phyloP scores from a whole-genome alignment of 768 basidiomycete species.

The Hypholoma sublateritium region DNA sequence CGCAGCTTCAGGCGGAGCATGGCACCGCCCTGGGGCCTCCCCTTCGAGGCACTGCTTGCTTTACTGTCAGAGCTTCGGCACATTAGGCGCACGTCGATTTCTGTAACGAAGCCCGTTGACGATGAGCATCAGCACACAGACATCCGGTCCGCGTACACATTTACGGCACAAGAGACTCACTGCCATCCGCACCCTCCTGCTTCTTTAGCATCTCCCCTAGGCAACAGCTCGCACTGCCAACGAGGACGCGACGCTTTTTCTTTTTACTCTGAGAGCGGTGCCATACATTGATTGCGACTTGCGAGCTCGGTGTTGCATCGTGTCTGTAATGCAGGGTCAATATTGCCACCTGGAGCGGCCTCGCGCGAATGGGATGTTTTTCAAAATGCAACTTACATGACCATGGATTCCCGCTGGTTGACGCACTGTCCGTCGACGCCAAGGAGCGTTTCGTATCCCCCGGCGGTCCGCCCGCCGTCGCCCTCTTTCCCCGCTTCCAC shows the following conservation, averaged over 20 bases:
- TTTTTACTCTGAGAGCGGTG: slow-evolving; percentile 62
- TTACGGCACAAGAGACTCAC: not conserved
- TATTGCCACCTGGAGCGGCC: not conserved
- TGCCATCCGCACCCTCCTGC: slow-evolving; percentile 33
- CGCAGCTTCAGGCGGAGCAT: slow-evolving; percentile 25
- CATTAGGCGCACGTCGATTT: slow-evolving; percentile 47
- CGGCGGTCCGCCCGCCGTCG: slow-evolving; percentile 29
- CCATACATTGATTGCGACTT: slow-evolving; percentile 56
- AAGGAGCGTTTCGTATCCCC: slow-evolving; percentile 52
- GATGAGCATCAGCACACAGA: not conserved
- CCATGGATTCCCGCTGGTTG: slow-evolving; percentile 54
- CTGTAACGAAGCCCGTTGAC: slow-evolving; percentile 9
- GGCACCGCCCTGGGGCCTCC: slow-evolving; percentile 43
- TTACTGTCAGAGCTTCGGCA: slow-evolving; percentile 35
- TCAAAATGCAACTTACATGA: slow-evolving; percentile 43
- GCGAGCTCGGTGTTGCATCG: slow-evolving; percentile 36
- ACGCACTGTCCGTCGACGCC: slow-evolving; percentile 72
- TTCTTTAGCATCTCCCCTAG: slow-evolving; percentile 53
- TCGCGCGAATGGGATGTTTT: not conserved
- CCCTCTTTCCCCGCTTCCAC: slow-evolving; percentile 46
- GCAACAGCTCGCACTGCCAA: slow-evolving; percentile 50
- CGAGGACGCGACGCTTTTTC: slow-evolving; percentile 57
- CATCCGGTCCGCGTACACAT: too few species aligned
- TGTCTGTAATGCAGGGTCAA: slow-evolving; percentile 29
- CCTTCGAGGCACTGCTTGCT: slow-evolving; percentile 28